Evolutionary conservation across 352 stramenopile species (phyloP).

Genomic region (Albugo candida): DNA sequence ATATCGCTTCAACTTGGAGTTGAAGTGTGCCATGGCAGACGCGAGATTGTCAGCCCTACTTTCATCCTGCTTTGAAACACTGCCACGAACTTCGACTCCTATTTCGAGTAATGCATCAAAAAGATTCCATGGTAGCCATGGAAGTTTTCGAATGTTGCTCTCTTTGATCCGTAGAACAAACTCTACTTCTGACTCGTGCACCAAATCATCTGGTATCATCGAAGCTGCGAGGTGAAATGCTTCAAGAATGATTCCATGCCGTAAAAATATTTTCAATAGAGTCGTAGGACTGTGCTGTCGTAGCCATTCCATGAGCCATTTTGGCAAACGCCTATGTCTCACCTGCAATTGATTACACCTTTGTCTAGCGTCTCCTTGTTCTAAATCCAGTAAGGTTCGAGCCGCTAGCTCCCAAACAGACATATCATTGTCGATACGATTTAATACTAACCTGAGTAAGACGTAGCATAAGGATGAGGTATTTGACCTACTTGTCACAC

Average conservation of each 20-base stretch:
- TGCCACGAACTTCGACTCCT: constrained; percentile 16
- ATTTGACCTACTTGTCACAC: constrained; percentile 34
- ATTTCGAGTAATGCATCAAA: constrained; percentile 40
- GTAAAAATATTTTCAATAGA: constrained; percentile 33
- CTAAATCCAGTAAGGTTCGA: background rate
- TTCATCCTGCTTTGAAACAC: background rate
- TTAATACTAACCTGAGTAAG: no score
- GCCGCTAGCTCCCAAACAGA: no score
- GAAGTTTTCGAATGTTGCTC: constrained; percentile 11
- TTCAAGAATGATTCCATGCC: constrained; percentile 40
- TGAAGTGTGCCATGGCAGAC: no score
- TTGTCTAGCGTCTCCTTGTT: constrained; percentile 12
- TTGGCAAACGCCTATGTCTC: constrained; percentile 19
- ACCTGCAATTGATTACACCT: constrained; percentile 46
- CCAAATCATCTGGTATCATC: constrained; percentile 18
- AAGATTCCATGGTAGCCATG: constrained; percentile 52
- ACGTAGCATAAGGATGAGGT: constrained; percentile 15
- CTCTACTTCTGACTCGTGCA: constrained; percentile 15
- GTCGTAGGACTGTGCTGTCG: constrained; percentile 27
- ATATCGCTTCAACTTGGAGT: no score
- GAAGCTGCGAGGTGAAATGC: constrained; percentile 28
- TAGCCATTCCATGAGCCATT: constrained; percentile 29
- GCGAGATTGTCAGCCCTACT: no score
- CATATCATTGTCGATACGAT: no score
- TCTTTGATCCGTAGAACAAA: constrained; percentile 20